phyloP scores from a whole-genome alignment of 106 monocot genomes.

The Allium cepa region DNA sequence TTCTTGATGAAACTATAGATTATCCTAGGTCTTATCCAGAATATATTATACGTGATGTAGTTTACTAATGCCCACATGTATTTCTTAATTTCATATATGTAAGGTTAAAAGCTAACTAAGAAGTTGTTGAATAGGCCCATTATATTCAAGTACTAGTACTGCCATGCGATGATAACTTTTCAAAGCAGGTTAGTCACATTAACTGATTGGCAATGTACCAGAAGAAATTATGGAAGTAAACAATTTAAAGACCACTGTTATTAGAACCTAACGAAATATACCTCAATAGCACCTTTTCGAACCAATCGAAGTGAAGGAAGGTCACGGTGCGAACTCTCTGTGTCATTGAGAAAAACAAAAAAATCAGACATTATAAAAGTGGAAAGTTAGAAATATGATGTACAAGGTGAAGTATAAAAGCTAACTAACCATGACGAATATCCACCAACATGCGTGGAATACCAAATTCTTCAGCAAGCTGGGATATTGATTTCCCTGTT shows the following conservation, averaged over 20 bases:
- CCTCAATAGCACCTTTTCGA: constrained; percentile 63
- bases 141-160: too few relatives aligned
- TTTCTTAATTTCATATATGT: too few relatives aligned
- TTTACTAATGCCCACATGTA: too few relatives aligned
- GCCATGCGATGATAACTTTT: too few relatives aligned
- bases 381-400: background rate
- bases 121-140: too few relatives aligned
- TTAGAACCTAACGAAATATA: constrained; percentile 7
- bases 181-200: background rate
- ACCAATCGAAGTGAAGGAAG: constrained; percentile 75
- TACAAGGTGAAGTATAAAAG: background rate
- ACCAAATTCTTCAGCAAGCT: constrained; percentile 73
- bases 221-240: background rate
- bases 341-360: background rate
- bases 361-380: too few relatives aligned
- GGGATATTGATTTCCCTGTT: constrained; percentile 68
- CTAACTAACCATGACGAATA: constrained; percentile 80
- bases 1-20: too few relatives aligned
- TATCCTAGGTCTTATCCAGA: too few relatives aligned
- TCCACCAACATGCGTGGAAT: constrained; percentile 85
- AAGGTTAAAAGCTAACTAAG: too few relatives aligned
- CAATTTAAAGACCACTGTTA: too few relatives aligned
- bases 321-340: constrained; percentile 82
- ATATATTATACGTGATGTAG: too few relatives aligned
- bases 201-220: background rate